Evolutionary conservation across 225 moss, liverwort and hornwort species (phyloP).

Genomic region (Anthoceros angustus): DNA sequence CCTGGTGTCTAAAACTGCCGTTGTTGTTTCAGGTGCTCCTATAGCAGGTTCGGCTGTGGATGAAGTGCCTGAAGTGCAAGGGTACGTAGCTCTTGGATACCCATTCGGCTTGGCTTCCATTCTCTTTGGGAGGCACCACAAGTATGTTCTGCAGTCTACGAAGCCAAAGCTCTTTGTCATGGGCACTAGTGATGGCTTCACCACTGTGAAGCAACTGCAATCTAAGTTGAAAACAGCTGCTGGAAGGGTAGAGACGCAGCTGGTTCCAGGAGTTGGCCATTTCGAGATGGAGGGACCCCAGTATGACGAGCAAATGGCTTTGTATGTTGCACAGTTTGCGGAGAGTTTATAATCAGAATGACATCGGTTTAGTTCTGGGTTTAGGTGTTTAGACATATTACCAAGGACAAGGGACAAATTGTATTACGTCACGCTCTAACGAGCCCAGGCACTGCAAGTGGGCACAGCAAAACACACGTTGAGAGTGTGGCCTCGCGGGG

Average conservation of each 20-base stretch:
- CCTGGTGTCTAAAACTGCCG: neutral
- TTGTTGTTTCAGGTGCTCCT: conserved; percentile 43
- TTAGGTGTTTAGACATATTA: no score
- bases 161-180: conserved; percentile 90
- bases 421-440: no score
- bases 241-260: conserved; percentile 78
- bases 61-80: conserved; percentile 40
- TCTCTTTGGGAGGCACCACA: conserved; percentile 70
- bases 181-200: conserved; percentile 90
- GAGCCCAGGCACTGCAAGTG: no score
- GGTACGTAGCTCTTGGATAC: conserved; percentile 70
- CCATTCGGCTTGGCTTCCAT: conserved; percentile 77
- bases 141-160: conserved; percentile 40
- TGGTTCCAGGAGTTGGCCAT: conserved; percentile 64
- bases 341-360: no score
- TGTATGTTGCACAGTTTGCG: conserved; percentile 46
- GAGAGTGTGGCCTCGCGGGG: no score
- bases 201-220: conserved; percentile 77
- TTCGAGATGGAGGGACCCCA: conserved; percentile 80
- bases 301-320: conserved; percentile 84
- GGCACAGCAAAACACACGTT: no score
- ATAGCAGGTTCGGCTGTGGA: conserved; percentile 79
- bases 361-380: no score
- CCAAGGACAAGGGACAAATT: no score
- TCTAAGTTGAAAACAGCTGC: conserved; percentile 55